Percentiles rank a stretch among this genome's conserved stretches.
These are phyloP conservation scores for Solanum appendiculatum DNA, from an alignment of 257 asterid genomes.

Conservation along the genomic window DNA sequence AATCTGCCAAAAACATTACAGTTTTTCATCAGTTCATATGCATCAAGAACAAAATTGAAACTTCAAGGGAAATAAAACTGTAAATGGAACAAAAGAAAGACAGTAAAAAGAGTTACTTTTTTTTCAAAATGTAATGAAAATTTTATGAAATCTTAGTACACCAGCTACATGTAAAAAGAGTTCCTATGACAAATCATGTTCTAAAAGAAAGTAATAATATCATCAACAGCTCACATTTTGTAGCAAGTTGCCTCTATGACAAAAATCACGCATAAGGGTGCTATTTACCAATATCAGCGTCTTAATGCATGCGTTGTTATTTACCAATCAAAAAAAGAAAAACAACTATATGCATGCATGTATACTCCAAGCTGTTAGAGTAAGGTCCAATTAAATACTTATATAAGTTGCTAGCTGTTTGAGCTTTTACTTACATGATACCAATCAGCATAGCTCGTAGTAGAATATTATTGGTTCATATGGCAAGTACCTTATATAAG, in stretches of 20 bases:
- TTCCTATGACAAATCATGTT: neutral
- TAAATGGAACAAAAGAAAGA: neutral
- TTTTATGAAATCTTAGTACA: neutral
- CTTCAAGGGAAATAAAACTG: neutral
- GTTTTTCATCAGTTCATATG: neutral
- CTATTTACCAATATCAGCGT: neutral
- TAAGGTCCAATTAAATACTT: neutral
- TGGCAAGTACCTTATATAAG: neutral
- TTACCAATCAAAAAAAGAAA: neutral
- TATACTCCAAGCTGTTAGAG: neutral
- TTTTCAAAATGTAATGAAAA: neutral
- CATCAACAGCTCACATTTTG: neutral
- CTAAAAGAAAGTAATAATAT: neutral
- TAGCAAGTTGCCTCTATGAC: neutral
- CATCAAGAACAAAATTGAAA: neutral
- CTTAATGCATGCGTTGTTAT: neutral
- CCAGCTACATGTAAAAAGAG: neutral
- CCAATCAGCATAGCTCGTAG: neutral
- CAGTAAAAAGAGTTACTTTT: neutral
- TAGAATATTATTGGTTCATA: neutral
- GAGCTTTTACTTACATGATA: neutral
- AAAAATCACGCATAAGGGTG: neutral
- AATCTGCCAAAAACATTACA: slow-evolving; percentile 42
- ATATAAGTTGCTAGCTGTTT: neutral
- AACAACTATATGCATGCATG: neutral